A percentile compares a stretch with the other conserved stretches of the same genome.
Evolutionary conservation across 2,329 filamentous ascomycete genomes (phyloP).

Genomic region (Hymenoscyphus fraxineus): DNA sequence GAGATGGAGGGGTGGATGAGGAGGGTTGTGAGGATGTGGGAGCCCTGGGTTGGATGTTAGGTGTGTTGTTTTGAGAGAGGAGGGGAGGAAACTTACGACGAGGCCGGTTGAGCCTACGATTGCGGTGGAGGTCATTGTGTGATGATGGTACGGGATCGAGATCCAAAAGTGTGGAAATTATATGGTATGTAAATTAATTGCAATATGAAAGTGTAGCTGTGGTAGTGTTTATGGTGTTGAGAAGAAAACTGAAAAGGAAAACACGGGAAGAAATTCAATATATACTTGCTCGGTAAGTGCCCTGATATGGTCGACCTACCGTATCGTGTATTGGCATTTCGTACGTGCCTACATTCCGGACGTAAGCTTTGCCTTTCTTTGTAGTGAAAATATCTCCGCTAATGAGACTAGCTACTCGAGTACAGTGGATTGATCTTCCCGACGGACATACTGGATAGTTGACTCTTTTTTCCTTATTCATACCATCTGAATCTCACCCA

Average conservation of each 20-base stretch:
- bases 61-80: background rate
- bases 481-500: background rate
- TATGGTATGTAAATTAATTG: background rate
- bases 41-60: slow-evolving; percentile 45
- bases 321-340: background rate
- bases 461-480: background rate
- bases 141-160: background rate
- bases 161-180: background rate
- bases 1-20: slow-evolving; percentile 51
- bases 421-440: background rate
- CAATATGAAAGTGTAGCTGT: background rate
- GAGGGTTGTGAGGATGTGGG: slow-evolving; percentile 67
- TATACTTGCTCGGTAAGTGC: background rate
- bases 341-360: background rate
- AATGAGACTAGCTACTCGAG: background rate
- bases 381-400: background rate
- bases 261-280: background rate
- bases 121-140: slow-evolving; percentile 42
- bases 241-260: background rate
- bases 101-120: slow-evolving; percentile 46
- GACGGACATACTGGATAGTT: background rate
- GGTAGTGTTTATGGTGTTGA: background rate
- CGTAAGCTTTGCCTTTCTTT: background rate
- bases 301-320: background rate
- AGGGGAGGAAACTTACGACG: slow-evolving; percentile 39